Evolutionary conservation across 495 filamentous ascomycete species (phyloP).

Genomic region (Trichoderma asperelloides): DNA sequence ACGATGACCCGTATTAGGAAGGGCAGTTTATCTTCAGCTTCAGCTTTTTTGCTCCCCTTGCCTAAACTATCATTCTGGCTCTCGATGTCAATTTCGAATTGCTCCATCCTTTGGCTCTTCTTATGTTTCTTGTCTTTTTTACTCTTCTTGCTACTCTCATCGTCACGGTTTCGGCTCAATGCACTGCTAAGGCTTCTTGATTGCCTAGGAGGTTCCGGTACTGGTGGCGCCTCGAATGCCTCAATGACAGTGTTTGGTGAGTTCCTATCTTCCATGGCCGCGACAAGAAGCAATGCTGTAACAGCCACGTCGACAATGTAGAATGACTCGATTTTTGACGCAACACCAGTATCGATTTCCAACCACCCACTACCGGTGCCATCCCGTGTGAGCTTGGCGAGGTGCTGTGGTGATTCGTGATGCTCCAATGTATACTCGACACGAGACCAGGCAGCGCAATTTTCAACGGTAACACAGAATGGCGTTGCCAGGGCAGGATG

Average conservation of each 20-base stretch:
- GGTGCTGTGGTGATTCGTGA: slow-evolving; percentile 42
- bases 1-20: slow-evolving; percentile 28
- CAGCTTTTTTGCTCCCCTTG: slow-evolving; percentile 23
- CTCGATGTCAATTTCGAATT: slow-evolving; percentile 49
- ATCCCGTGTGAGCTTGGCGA: slow-evolving; percentile 43
- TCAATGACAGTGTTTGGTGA: slow-evolving; percentile 25
- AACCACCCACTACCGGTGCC: slow-evolving; percentile 43
- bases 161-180: slow-evolving; percentile 19
- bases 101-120: slow-evolving; percentile 34
- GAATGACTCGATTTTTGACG: slow-evolving; percentile 45
- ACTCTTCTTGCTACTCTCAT: slow-evolving; percentile 13
- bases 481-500: slow-evolving; percentile 58
- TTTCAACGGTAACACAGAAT: slow-evolving; percentile 44
- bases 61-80: slow-evolving; percentile 40
- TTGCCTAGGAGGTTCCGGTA: slow-evolving; percentile 10
- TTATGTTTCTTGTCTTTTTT: slow-evolving; percentile 20
- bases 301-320: slow-evolving; percentile 71
- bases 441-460: slow-evolving; percentile 42
- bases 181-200: slow-evolving; percentile 15
- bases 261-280: slow-evolving; percentile 48
- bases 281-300: slow-evolving; percentile 60
- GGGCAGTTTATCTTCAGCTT: slow-evolving; percentile 32
- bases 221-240: slow-evolving; percentile 44
- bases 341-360: slow-evolving; percentile 43
- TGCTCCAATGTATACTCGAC: slow-evolving; percentile 57